Evolutionary conservation across 2,329 filamentous ascomycete genomes (phyloP).

Genomic region (Aspergillus brunneoviolaceus): DNA sequence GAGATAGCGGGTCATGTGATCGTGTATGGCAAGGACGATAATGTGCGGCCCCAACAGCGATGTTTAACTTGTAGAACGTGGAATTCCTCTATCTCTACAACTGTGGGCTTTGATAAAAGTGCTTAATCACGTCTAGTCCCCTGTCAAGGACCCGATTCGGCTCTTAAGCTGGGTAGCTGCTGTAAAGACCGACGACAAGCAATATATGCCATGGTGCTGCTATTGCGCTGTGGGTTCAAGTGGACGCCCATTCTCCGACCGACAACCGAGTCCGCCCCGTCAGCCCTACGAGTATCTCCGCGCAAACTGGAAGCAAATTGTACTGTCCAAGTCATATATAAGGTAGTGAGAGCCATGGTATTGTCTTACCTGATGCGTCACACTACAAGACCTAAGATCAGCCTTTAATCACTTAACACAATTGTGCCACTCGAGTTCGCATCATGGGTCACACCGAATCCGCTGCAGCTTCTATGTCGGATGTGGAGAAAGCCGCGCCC

Average conservation of each 20-base stretch:
- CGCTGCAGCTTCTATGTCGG: not conserved
- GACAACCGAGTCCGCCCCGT: not conserved
- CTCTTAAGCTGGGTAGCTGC: too few relatives aligned
- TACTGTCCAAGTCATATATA: not conserved
- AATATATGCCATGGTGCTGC: too few relatives aligned
- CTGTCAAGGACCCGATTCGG: too few relatives aligned
- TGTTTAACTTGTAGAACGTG: too few relatives aligned
- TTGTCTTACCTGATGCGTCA: not conserved
- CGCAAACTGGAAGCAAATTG: not conserved
- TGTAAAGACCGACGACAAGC: conserved; percentile 6
- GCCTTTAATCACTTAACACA: not conserved
- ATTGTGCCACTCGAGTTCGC: not conserved
- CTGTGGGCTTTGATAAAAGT: too few relatives aligned
- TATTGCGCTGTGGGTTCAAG: conserved; percentile 25
- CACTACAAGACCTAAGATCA: not conserved
- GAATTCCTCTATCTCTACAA: too few relatives aligned
- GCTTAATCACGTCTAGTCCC: too few relatives aligned
- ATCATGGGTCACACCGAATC: not conserved
- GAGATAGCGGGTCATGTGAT: not conserved
- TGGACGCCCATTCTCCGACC: conserved; percentile 26
- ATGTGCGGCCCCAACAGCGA: too few relatives aligned
- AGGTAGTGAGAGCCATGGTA: not conserved
- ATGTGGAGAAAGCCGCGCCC: not conserved
- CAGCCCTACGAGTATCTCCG: not conserved
- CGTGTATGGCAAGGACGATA: too few relatives aligned